These are phyloP conservation scores for Populus davidiana DNA, from an alignment of 345 rosid genomes.

Conservation along the genomic window DNA sequence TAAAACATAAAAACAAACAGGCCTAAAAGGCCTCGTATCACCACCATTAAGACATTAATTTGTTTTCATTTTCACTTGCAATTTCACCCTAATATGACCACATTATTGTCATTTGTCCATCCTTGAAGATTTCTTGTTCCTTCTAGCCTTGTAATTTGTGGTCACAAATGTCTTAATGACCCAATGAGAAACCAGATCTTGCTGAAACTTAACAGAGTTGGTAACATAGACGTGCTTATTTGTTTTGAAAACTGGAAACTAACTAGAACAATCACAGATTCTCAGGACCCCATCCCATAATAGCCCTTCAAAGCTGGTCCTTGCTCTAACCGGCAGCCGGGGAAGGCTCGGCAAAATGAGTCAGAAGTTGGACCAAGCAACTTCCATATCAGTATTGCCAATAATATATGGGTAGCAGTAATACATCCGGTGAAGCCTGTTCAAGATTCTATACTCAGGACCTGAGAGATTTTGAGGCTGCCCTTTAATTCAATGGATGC, in stretches of 20 bases:
- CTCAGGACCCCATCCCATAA: neutral
- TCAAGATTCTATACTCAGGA: neutral
- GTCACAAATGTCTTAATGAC: neutral
- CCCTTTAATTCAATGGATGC: neutral
- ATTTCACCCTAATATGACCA: too few species aligned
- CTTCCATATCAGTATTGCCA: too few species aligned
- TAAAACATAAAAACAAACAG: too few species aligned
- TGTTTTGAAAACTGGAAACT: neutral
- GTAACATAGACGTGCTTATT: neutral
- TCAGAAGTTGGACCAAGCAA: too few species aligned
- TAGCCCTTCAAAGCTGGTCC: neutral
- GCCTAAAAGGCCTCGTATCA: neutral
- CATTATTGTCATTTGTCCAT: too few species aligned
- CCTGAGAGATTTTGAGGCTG: neutral
- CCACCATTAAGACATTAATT: conserved; percentile 12
- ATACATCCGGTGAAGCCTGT: neutral
- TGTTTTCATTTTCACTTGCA: neutral
- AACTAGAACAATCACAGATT: neutral
- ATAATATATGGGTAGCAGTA: neutral
- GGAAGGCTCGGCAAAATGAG: too few species aligned
- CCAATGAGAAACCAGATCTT: neutral
- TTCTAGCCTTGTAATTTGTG: neutral
- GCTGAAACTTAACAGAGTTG: neutral
- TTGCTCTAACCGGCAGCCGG: too few species aligned
- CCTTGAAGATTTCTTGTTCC: neutral